Base-by-base conservation (phyloP, 768 basidiomycete species). In the Russula earlei region DNA sequence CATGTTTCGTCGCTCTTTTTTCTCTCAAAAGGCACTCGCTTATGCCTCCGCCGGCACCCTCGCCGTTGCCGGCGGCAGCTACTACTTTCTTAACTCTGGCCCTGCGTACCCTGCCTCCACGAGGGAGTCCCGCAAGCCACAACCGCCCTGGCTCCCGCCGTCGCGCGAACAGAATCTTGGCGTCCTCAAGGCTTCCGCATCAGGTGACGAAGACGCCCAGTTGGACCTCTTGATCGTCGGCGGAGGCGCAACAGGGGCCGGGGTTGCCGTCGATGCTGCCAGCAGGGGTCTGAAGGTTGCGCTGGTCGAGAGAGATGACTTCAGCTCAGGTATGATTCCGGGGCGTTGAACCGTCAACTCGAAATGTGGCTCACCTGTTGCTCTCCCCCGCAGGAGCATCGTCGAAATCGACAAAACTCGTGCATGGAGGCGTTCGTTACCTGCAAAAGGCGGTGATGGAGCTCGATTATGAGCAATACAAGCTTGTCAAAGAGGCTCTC, bases 381-480 rank as follows among this genome's bases (percentile, higher is more conserved):
- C n/a, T 33, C 2, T 14, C 36, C 45, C 24, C 6, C 34, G 11
- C 64, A 91, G 91, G 94, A 17, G 96, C 95, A 0, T 95, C 91
- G 0, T 95, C 91, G 6, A 98, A 98, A 67, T 93, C 91, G 8
- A 98, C 96, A 1, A 98, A 99, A 69, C 84, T 99, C 50, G 95
- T 99, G 0, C 96, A 99, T 71, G 95, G 95, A 15, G 95, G 95
- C 37, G 95, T 98, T 2, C 83, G 95, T 1, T 99, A 99, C 70
- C 81, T 99, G 11, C 95, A 99, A 66, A 99, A 98, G 67, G 95
- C 95, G 3, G 79, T 97, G 34, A 81, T 94, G 65, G 94, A 95
- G 64, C 81, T 96, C 59, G 95, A 98, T 67, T 96, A 95, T 64
- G 92, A 92, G 66, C 91, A 94, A 67, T 94, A 85, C 75, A 96